phyloP scores from a whole-genome alignment of 768 basidiomycete genomes.

The Lentinula aciculospora region DNA sequence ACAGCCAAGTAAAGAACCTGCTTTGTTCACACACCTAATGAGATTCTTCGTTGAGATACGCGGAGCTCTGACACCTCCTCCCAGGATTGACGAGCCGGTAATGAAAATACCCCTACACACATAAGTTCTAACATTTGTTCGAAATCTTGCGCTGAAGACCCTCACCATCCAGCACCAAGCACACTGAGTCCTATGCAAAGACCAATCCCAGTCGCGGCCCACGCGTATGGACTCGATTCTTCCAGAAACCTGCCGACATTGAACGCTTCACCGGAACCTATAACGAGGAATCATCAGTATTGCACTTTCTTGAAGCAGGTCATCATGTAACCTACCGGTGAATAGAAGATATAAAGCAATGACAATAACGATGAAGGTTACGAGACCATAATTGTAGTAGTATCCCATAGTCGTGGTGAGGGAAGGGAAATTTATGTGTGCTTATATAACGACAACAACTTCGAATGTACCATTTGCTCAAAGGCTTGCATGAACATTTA shows the following conservation, averaged over 20 bases:
- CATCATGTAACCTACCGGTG: slow-evolving; percentile 52
- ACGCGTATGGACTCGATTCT: slow-evolving; percentile 89
- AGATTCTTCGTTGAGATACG: slow-evolving; percentile 96
- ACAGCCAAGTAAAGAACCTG: neutral
- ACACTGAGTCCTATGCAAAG: slow-evolving; percentile 93
- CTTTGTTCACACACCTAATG: slow-evolving; percentile 62
- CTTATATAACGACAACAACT: neutral
- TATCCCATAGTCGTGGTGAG: slow-evolving; percentile 35
- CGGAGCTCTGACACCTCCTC: slow-evolving; percentile 90
- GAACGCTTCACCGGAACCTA: slow-evolving; percentile 88
- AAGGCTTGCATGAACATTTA: slow-evolving; percentile 85
- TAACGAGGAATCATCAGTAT: neutral
- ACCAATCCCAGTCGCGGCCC: slow-evolving; percentile 88
- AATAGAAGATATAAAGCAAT: slow-evolving; percentile 86
- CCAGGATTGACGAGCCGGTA: slow-evolving; percentile 94
- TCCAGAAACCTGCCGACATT: slow-evolving; percentile 92
- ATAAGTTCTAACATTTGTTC: neutral
- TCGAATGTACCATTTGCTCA: slow-evolving; percentile 89
- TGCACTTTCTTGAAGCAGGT: neutral
- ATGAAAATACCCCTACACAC: slow-evolving; percentile 88
- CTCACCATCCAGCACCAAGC: slow-evolving; percentile 92
- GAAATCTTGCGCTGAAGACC: slow-evolving; percentile 5
- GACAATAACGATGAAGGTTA: slow-evolving; percentile 54
- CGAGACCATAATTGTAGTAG: slow-evolving; percentile 68
- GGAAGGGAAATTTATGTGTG: slow-evolving; percentile 10